Evolutionary conservation across 73 alveolate species (phyloP).

Genomic region (Tetrahymena borealis): DNA sequence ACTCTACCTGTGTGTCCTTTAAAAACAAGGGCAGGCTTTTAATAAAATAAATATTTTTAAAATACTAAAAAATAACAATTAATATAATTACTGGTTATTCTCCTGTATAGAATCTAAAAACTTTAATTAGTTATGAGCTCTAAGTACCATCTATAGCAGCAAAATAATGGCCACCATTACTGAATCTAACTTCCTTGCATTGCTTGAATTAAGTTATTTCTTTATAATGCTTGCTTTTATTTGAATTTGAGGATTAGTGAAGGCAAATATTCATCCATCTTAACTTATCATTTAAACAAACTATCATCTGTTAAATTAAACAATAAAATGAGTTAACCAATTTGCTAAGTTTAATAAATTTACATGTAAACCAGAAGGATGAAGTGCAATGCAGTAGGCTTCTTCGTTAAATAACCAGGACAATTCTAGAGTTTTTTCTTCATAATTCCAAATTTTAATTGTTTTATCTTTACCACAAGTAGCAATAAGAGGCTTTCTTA

Average conservation of each 20-base stretch:
- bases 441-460: slow-evolving; percentile 98
- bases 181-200: slow-evolving; percentile 79
- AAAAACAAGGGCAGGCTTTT: slow-evolving; percentile 41
- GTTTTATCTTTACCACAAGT: slow-evolving; percentile 98
- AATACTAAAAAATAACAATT: background rate
- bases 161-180: slow-evolving; percentile 93
- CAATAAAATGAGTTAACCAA: too few relatives aligned
- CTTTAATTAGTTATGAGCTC: slow-evolving; percentile 48
- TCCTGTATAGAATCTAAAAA: slow-evolving; percentile 70
- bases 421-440: slow-evolving; percentile 85
- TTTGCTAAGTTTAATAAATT: slow-evolving; percentile 23
- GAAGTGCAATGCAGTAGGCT: slow-evolving; percentile 82
- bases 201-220: slow-evolving; percentile 84
- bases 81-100: slow-evolving; percentile 44
- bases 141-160: slow-evolving; percentile 80
- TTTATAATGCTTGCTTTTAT: slow-evolving; percentile 67
- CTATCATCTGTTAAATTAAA: slow-evolving; percentile 61
- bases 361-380: slow-evolving; percentile 90
- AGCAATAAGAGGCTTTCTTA: slow-evolving; percentile 95
- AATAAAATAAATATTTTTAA: background rate
- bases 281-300: slow-evolving; percentile 90
- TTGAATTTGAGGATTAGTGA: slow-evolving; percentile 22
- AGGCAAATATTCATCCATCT: slow-evolving; percentile 92
- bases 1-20: slow-evolving; percentile 70
- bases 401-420: slow-evolving; percentile 84